Conservation (phyloP, 169 alveolate genomes). For the Amoebophrya sp. region DNA sequence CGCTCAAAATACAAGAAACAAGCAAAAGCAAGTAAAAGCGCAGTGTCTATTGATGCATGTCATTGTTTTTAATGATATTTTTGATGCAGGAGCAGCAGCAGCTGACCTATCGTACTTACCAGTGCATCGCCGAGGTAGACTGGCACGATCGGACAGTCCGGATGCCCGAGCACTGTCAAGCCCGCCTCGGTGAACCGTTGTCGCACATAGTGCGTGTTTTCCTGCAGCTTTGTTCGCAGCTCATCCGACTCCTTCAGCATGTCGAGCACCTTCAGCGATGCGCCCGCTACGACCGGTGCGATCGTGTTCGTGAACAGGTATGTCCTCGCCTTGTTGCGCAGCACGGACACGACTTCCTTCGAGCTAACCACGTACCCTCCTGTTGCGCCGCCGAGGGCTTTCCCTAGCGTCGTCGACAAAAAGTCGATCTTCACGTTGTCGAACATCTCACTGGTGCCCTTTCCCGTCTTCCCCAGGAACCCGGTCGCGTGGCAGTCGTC, state of each 20-base stretch:
- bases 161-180: slow-evolving; percentile 50
- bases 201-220: slow-evolving; percentile 51
- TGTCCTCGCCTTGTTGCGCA: slow-evolving; percentile 56
- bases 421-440: slow-evolving; percentile 55
- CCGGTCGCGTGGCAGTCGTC: slow-evolving; percentile 64
- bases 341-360: slow-evolving; percentile 50
- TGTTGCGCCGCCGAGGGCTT: slow-evolving; percentile 62
- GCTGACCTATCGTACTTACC: neutral
- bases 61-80: neutral
- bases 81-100: neutral
- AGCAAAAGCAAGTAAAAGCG: neutral
- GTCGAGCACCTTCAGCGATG: slow-evolving; percentile 42
- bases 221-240: slow-evolving; percentile 35
- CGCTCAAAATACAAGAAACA: neutral
- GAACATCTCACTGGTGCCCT: slow-evolving; percentile 58
- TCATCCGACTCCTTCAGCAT: slow-evolving; percentile 37
- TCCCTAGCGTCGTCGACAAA: slow-evolving; percentile 58
- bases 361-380: slow-evolving; percentile 58
- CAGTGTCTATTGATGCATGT: too few relatives aligned
- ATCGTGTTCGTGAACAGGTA: slow-evolving; percentile 58
- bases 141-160: slow-evolving; percentile 57
- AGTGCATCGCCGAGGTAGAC: slow-evolving; percentile 55
- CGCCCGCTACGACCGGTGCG: slow-evolving; percentile 62
- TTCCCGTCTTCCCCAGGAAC: slow-evolving; percentile 54
- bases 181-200: slow-evolving; percentile 52